Evolutionary conservation across 2,329 filamentous ascomycete species (phyloP).

Genomic region (Colletotrichum acutatum): DNA sequence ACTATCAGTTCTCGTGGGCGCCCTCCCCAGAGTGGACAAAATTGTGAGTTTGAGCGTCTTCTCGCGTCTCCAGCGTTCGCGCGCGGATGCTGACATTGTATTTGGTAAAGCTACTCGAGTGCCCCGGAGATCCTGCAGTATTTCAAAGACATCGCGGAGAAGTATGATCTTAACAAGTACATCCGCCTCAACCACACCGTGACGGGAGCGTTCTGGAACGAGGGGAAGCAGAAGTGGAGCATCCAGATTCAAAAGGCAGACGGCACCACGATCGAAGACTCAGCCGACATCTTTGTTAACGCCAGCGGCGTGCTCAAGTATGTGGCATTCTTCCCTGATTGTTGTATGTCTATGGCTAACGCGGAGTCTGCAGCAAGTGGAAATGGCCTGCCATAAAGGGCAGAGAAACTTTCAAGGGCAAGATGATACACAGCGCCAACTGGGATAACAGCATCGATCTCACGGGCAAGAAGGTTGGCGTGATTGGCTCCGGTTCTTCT

Average conservation of each 20-base stretch:
- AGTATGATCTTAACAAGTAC: slow-evolving; percentile 38
- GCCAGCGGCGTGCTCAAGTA: slow-evolving; percentile 57
- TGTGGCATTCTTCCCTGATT: slow-evolving; percentile 57
- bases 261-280: slow-evolving; percentile 31
- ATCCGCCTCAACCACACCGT: slow-evolving; percentile 38
- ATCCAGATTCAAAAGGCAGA: slow-evolving; percentile 33
- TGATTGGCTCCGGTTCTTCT: slow-evolving; percentile 44
- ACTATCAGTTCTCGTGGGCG: slow-evolving; percentile 37
- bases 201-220: slow-evolving; percentile 38
- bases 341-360: slow-evolving; percentile 18
- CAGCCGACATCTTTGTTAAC: slow-evolving; percentile 41
- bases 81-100: not conserved
- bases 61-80: too few relatives aligned
- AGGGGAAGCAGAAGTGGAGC: slow-evolving; percentile 37
- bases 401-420: slow-evolving; percentile 42
- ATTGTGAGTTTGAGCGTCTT: slow-evolving; percentile 7
- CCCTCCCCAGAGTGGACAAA: slow-evolving; percentile 22
- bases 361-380: slow-evolving; percentile 36
- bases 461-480: slow-evolving; percentile 41
- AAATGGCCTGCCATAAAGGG: slow-evolving; percentile 46
- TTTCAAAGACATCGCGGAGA: slow-evolving; percentile 40
- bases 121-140: slow-evolving; percentile 41
- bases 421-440: slow-evolving; percentile 43
- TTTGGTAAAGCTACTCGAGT: slow-evolving; percentile 27
- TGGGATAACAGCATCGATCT: slow-evolving; percentile 42